Evolutionary conservation across 805 yeast species (phyloP).

Genomic region (Yarrowia hollandica): DNA sequence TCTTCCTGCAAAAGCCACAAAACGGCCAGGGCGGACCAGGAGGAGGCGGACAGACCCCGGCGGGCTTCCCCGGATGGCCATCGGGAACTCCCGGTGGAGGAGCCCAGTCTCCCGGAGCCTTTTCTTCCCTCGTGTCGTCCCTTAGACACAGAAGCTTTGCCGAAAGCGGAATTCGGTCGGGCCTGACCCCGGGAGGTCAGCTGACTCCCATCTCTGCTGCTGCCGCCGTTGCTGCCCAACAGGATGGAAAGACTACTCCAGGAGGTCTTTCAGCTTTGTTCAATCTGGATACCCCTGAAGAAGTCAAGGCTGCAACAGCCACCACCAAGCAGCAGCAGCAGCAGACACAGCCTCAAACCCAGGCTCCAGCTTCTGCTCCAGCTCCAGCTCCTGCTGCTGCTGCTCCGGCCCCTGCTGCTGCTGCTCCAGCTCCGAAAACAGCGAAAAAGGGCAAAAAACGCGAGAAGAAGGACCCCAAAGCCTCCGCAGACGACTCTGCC

Average conservation of each 20-base stretch:
- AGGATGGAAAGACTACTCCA: slow-evolving; percentile 12
- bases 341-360: neutral
- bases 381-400: neutral
- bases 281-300: slow-evolving; percentile 8
- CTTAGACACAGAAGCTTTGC: slow-evolving; percentile 55
- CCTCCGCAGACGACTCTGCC: neutral
- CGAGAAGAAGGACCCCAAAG: slow-evolving; percentile 2
- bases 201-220: slow-evolving; percentile 22
- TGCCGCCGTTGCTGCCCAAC: slow-evolving; percentile 14
- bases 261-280: slow-evolving; percentile 7
- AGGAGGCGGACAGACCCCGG: no score
- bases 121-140: slow-evolving; percentile 19
- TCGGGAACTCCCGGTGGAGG: neutral
- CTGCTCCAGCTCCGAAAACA: neutral
- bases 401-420: neutral
- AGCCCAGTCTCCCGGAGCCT: slow-evolving; percentile 8
- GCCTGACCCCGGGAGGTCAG: slow-evolving; percentile 42
- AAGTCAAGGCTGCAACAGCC: neutral
- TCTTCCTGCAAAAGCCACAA: slow-evolving; percentile 41
- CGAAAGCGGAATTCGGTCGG: slow-evolving; percentile 69
- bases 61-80: slow-evolving; percentile 11
- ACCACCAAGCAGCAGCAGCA: neutral
- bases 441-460: neutral
- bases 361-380: neutral
- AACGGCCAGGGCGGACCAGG: no score